phyloP scores from a whole-genome alignment of 139 green algal genomes.

The Trebouxia sp. region DNA sequence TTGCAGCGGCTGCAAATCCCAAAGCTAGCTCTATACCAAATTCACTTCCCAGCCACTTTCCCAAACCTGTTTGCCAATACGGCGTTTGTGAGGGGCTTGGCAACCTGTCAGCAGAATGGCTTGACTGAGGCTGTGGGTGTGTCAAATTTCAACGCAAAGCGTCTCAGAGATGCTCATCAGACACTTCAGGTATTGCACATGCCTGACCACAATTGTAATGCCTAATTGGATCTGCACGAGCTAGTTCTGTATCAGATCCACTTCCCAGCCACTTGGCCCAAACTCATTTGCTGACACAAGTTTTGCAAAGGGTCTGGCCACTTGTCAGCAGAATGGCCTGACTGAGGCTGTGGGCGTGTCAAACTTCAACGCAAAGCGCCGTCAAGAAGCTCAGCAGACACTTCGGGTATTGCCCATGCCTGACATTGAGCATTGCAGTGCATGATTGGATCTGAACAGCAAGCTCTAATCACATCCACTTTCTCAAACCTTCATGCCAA shows the following conservation, averaged over 20 bases:
- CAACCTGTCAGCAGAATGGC: slow-evolving; percentile 60
- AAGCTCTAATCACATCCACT: slow-evolving; percentile 72
- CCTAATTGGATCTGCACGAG: too few species aligned
- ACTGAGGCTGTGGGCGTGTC: slow-evolving; percentile 81
- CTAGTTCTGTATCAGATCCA: slow-evolving; percentile 73
- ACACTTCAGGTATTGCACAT: slow-evolving; percentile 47
- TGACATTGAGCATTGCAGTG: too few species aligned
- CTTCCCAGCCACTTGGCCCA: slow-evolving; percentile 76
- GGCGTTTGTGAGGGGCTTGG: slow-evolving; percentile 62
- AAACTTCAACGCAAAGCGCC: slow-evolving; percentile 87
- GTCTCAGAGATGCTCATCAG: slow-evolving; percentile 61
- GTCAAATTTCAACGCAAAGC: slow-evolving; percentile 86
- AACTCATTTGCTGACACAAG: slow-evolving; percentile 55
- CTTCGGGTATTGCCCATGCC: slow-evolving; percentile 48
- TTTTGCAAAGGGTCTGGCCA: slow-evolving; percentile 63
- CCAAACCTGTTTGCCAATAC: slow-evolving; percentile 59
- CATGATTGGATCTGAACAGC: too few species aligned
- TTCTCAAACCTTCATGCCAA: slow-evolving; percentile 70
- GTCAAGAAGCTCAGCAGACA: slow-evolving; percentile 55
- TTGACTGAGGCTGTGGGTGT: slow-evolving; percentile 84
- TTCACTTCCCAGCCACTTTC: slow-evolving; percentile 78
- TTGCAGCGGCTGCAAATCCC: slow-evolving; percentile 66
- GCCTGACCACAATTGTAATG: too few species aligned
- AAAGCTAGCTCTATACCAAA: slow-evolving; percentile 69
- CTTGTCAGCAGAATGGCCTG: slow-evolving; percentile 69